Base-by-base conservation (phyloP, 805 yeast genomes). In the Cyberlindnera xylosilytica region DNA sequence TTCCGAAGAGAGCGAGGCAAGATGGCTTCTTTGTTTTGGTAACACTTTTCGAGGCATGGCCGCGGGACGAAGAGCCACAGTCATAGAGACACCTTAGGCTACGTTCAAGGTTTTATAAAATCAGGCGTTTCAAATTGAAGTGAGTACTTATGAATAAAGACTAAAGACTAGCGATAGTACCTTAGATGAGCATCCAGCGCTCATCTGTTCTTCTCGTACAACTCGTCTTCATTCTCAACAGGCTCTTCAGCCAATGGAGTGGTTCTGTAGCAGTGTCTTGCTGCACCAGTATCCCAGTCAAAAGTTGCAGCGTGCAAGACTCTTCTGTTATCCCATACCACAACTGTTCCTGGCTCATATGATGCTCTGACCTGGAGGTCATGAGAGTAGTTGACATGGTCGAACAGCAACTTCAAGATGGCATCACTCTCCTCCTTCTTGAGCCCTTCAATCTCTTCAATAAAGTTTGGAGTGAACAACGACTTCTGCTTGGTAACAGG, bases 261-360 rank as follows among this genome's bases (percentile, higher is more conserved):
- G 44, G 84, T 75, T 62, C 91, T 74, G 57, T 80, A 79, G 9
- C 85, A 86, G 52, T 84, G 91, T 62, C 93, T 76, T 19, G 78
- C 70, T 30, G 72, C 76, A 15, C 83, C 81, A 35, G 75, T 70
- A 51, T 76, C 83, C 82, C 87, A 84, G 55, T 85, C 91, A 42
- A 78, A 73, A 15, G 80, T 70, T 13, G 89, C 88, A 12, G 85
- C 69, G 61, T 85, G 93, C 20, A 75, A 64, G 9, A 79, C 74
- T 56, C 83, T 69, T 60, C 93, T 78, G 69, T 85, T 85, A 57
- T 85, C 93, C 91, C 91, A 85, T 20, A 83, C 62, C 16, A 81
- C 87, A 39, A 85, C 83, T 1, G 88, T 75, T 38, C 75, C 73
- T 40, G 81, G 80, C 57, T 78, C 82, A 85, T 88, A 85, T 41